Evolutionary conservation across 2,329 filamentous ascomycete species (phyloP).

Genomic region (Diaporthe capsici): DNA sequence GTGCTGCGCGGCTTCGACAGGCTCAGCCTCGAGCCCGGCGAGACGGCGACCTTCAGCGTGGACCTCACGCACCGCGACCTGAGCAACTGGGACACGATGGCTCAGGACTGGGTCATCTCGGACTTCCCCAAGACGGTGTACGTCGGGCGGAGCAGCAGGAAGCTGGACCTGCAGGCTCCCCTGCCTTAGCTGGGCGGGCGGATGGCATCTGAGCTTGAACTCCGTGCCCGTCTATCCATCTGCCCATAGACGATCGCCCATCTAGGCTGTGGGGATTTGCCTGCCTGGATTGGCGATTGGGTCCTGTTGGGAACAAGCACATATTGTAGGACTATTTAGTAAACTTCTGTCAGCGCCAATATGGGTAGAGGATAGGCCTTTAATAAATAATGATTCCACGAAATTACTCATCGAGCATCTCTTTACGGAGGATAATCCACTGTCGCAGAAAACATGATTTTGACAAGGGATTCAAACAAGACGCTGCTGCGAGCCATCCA

Average conservation of each 20-base stretch:
- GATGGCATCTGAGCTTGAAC: too few relatives aligned
- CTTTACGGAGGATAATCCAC: too few relatives aligned
- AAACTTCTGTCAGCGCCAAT: background rate
- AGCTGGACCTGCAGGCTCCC: constrained; percentile 61
- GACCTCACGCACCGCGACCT: constrained; percentile 84
- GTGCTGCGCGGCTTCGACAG: constrained; percentile 87
- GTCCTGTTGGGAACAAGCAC: background rate
- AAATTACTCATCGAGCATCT: background rate
- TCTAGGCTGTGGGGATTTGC: background rate
- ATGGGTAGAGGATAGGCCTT: background rate
- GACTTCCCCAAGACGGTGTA: constrained; percentile 65
- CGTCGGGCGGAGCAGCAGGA: constrained; percentile 69
- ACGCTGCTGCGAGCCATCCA: background rate
- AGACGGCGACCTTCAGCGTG: constrained; percentile 75
- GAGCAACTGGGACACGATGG: constrained; percentile 84
- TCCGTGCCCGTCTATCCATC: too few relatives aligned
- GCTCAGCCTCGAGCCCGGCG: constrained; percentile 78
- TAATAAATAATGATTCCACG: constrained; percentile 20
- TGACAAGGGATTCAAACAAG: background rate
- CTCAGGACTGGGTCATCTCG: constrained; percentile 87
- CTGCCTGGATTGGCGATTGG: background rate
- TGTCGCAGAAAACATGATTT: background rate
- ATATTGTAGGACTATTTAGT: background rate
- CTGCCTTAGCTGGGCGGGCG: constrained; percentile 44
- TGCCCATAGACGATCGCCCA: too few relatives aligned